Evolutionary conservation across 768 basidiomycete genomes (phyloP).

Genomic region (Phaeolepiota aurea): DNA sequence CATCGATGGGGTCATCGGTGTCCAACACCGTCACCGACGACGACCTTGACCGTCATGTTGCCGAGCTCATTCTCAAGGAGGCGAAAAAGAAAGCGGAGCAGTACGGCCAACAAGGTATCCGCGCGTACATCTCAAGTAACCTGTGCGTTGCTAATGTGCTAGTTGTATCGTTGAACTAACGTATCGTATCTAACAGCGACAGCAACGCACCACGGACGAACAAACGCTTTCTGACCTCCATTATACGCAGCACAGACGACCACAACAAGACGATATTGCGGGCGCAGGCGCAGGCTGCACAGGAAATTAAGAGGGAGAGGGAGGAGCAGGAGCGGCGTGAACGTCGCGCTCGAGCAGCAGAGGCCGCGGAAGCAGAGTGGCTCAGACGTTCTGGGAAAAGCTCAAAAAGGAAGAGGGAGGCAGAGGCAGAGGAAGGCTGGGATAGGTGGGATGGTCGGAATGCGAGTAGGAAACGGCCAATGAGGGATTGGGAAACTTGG

Average conservation of each 20-base stretch:
- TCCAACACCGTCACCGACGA: constrained; percentile 58
- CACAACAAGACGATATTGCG: constrained; percentile 84
- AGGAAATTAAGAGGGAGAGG: constrained; percentile 61
- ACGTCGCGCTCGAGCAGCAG: constrained; percentile 59
- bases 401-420: constrained; percentile 13
- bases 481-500: constrained; percentile 42
- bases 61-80: constrained; percentile 85
- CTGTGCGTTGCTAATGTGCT: constrained; percentile 23
- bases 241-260: constrained; percentile 91
- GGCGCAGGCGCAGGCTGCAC: constrained; percentile 63
- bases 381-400: constrained; percentile 25
- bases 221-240: constrained; percentile 75
- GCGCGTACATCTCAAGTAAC: constrained; percentile 61
- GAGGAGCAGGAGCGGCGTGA: constrained; percentile 61
- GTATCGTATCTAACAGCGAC: constrained; percentile 39
- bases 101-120: constrained; percentile 70
- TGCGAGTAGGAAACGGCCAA: constrained; percentile 36
- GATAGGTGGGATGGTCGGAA: constrained; percentile 49
- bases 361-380: constrained; percentile 65
- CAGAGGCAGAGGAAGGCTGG: constrained; percentile 30
- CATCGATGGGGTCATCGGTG: constrained; percentile 65
- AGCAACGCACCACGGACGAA: constrained; percentile 71
- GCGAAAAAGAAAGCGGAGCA: constrained; percentile 85
- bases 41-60: constrained; percentile 88
- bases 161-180: neutral